Evolutionary conservation across 2,329 filamentous ascomycete species (phyloP).

Genomic region (Neoarthrinium moseri): DNA sequence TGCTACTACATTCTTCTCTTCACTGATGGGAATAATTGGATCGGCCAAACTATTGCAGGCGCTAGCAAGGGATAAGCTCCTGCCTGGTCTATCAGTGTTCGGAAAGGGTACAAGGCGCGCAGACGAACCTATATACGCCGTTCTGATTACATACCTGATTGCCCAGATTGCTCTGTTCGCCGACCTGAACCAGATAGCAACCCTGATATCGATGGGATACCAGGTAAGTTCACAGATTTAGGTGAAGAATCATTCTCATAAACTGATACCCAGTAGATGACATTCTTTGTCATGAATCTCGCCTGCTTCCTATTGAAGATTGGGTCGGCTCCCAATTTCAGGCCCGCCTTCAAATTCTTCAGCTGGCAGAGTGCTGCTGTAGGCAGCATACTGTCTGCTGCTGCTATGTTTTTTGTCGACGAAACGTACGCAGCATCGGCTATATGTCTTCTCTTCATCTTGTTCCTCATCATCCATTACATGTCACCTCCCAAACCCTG

Average conservation of each 20-base stretch:
- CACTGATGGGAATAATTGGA: conserved; percentile 83
- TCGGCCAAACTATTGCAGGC: conserved; percentile 84
- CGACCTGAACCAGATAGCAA: conserved; percentile 85
- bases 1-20: conserved; percentile 80
- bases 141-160: conserved; percentile 72
- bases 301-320: conserved; percentile 86
- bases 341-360: conserved; percentile 86
- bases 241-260: not conserved
- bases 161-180: conserved; percentile 79
- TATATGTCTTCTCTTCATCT: conserved; percentile 68
- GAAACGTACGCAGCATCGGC: conserved; percentile 76
- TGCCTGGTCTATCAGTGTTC: conserved; percentile 75
- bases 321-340: conserved; percentile 83
- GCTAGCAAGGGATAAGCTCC: conserved; percentile 72
- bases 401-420: conserved; percentile 89
- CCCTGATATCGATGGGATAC: conserved; percentile 87
- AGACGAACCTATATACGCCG: conserved; percentile 76
- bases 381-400: conserved; percentile 73
- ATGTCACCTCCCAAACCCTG: conserved; percentile 81
- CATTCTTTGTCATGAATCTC: conserved; percentile 84
- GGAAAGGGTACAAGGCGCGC: conserved; percentile 68
- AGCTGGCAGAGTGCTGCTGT: conserved; percentile 78
- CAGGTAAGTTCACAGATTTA: conserved; percentile 47
- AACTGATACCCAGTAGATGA: conserved; percentile 58
- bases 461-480: conserved; percentile 85